Evolutionary conservation across 2,329 filamentous ascomycete species (phyloP), one percentile per base, ranked within the genome.

Genomic region (Fusarium solani-melongenae): DNA sequence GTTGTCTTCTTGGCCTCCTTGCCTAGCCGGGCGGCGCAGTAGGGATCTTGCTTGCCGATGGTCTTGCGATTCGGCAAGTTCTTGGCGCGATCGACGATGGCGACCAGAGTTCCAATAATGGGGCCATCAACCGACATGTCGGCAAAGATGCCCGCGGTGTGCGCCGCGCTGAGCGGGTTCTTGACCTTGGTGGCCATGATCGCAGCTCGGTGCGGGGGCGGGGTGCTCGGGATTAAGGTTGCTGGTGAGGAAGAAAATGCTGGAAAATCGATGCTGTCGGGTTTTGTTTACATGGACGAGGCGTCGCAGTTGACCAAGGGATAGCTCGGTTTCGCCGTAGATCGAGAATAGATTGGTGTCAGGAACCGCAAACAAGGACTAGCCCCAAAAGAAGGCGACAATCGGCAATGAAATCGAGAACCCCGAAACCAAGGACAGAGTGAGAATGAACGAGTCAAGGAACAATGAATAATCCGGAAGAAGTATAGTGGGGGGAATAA

Each of bases 1-100:
- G 93, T 92, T 4, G 96, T 99, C 88, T 98, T 98, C 86, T 97
- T 97, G 56, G 96, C 96, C 84, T 98, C 95, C 83, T 99, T 99
- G 36, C 96, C 96, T 53, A 99, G 85, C 62, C 96, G 89, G 34
- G 95, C 95, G 39, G 96, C 96, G 83, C 95, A 98, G 83, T 98
- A 99, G 0, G 96, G 96, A 81, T 98, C 95, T 85, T 99, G 96
- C 85, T 99, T 99, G 64, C 96, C 96, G 87, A 99, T 98, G 7
- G 95, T 96, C 86, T 97, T 97, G 77, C 95, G 87, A 84, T 99
- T 99, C 59, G 96, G 96, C 76, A 99, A 86, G 82, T 99, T 99
- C 89, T 98, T 98, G 61, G 95, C 96, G 76, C 95, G 90, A 85
- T 99, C 96, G 79, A 98, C 91, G 78, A 99, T 92, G 66, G 95